Conservation (phyloP, 371 early-diverging fungal genomes). For the Mortierella sp. region DNA sequence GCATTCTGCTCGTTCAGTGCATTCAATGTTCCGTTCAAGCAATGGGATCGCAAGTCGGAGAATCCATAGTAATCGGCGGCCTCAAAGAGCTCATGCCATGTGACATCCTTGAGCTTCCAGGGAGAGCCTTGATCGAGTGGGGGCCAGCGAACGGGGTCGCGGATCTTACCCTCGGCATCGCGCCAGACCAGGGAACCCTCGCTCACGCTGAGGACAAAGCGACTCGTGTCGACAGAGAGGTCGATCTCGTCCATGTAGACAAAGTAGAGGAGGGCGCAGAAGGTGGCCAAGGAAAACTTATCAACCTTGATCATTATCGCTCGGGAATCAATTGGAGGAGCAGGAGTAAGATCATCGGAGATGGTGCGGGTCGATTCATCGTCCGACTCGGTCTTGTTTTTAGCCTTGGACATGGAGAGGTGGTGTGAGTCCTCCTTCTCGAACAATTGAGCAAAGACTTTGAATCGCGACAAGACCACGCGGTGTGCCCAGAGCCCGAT, state of each 20-base stretch:
- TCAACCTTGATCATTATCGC: background rate
- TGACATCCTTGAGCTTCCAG: slow-evolving; percentile 10
- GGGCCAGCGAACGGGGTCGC: background rate
- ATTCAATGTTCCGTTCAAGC: background rate
- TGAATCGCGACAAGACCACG: background rate
- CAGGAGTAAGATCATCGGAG: background rate
- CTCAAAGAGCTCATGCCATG: slow-evolving; percentile 14
- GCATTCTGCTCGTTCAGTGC: background rate
- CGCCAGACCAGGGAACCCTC: background rate
- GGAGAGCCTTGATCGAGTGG: background rate
- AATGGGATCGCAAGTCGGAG: background rate
- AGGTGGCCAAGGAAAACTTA: background rate
- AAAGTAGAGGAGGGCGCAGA: slow-evolving; percentile 14
- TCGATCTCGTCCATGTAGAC: slow-evolving; percentile 23
- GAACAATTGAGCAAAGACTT: slow-evolving; percentile 5
- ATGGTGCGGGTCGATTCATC: background rate
- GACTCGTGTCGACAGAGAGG: background rate
- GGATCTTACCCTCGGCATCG: background rate
- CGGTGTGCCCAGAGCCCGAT: background rate
- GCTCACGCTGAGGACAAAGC: slow-evolving; percentile 6
- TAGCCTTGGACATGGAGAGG: background rate
- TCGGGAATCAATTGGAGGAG: background rate
- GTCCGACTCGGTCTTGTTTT: background rate
- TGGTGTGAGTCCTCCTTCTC: background rate
- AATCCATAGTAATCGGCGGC: background rate